Evolutionary conservation across 495 filamentous ascomycete genomes (phyloP).

Genomic region (Hypoxylon perforatum): DNA sequence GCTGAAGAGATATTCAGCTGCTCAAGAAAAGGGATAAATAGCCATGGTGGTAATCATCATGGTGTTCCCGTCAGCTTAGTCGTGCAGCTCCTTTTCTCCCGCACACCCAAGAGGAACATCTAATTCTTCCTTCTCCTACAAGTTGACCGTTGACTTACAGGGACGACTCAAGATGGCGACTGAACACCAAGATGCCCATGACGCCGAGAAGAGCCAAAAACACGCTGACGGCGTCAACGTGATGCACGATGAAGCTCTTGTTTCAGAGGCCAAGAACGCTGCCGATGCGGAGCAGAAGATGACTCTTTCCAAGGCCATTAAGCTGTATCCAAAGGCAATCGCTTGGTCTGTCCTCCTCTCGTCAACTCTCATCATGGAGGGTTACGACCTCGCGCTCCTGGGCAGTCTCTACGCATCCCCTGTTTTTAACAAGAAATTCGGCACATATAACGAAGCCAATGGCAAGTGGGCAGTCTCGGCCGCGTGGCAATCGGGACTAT

Average conservation of each 20-base stretch:
- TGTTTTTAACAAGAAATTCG: conserved; percentile 49
- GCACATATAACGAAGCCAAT: conserved; percentile 30
- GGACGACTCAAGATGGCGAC: conserved; percentile 15
- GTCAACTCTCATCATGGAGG: conserved; percentile 67
- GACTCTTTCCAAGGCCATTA: conserved; percentile 52
- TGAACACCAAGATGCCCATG: conserved; percentile 14
- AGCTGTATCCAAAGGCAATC: conserved; percentile 59
- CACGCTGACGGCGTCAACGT: conserved; percentile 16
- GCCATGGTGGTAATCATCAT: conserved; percentile 2
- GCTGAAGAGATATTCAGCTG: neutral
- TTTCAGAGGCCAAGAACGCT: conserved; percentile 46
- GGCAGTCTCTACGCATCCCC: conserved; percentile 50
- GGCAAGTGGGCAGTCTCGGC: conserved; percentile 48
- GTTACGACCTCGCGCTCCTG: conserved; percentile 60
- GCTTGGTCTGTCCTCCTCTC: conserved; percentile 63
- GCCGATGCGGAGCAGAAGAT: conserved; percentile 53
- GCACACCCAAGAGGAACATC: neutral
- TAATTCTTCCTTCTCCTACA: conserved; percentile 1
- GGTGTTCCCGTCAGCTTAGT: neutral
- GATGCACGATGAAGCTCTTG: conserved; percentile 22
- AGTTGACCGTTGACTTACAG: neutral
- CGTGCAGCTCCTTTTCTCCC: conserved; percentile 1
- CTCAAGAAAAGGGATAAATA: conserved; percentile 19
- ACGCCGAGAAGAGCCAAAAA: conserved; percentile 10
- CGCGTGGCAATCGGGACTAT: conserved; percentile 50